Conservation (phyloP, 805 yeast species). For the Yarrowia hollandica region DNA sequence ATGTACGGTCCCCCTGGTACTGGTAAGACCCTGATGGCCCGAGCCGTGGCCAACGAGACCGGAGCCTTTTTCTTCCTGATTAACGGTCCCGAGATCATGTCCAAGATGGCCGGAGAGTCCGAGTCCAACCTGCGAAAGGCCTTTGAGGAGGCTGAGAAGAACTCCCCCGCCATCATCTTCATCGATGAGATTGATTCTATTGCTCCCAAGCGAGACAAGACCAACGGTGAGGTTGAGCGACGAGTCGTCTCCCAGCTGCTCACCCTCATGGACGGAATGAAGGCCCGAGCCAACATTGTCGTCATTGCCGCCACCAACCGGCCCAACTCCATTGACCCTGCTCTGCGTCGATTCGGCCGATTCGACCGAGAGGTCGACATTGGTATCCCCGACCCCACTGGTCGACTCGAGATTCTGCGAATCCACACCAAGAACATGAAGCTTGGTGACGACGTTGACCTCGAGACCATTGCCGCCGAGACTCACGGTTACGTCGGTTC, state of each 20-base stretch:
- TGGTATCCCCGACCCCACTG: slow-evolving; percentile 85
- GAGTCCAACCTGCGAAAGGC: slow-evolving; percentile 97
- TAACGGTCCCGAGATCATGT: slow-evolving; percentile 99
- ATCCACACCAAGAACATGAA: slow-evolving; percentile 99
- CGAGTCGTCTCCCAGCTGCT: slow-evolving; percentile 97
- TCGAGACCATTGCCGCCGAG: slow-evolving; percentile 93
- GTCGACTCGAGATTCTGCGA: slow-evolving; percentile 87
- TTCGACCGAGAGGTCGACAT: slow-evolving; percentile 88
- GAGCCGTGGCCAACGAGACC: slow-evolving; percentile 99
- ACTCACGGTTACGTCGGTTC: slow-evolving; percentile 99
- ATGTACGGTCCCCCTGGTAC: slow-evolving; percentile 98
- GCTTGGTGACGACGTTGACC: slow-evolving; percentile 89
- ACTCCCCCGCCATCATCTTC: slow-evolving; percentile 95
- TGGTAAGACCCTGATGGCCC: slow-evolving; percentile 98
- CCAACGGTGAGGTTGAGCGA: slow-evolving; percentile 99
- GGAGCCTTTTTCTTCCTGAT: slow-evolving; percentile 98
- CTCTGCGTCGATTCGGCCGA: slow-evolving; percentile 82
- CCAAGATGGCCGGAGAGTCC: slow-evolving; percentile 99
- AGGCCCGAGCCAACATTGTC: slow-evolving; percentile 96
- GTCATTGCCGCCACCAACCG: slow-evolving; percentile 97
- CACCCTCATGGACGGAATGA: slow-evolving; percentile 99
- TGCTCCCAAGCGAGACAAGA: slow-evolving; percentile 99
- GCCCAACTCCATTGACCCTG: slow-evolving; percentile 84
- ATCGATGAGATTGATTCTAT: slow-evolving; percentile 98
- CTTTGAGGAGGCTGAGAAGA: slow-evolving; percentile 98